Percentiles rank a stretch among this genome's conserved stretches.
phyloP scores from a whole-genome alignment of 306 rosid genomes.

The Adenanthera pavonina region DNA sequence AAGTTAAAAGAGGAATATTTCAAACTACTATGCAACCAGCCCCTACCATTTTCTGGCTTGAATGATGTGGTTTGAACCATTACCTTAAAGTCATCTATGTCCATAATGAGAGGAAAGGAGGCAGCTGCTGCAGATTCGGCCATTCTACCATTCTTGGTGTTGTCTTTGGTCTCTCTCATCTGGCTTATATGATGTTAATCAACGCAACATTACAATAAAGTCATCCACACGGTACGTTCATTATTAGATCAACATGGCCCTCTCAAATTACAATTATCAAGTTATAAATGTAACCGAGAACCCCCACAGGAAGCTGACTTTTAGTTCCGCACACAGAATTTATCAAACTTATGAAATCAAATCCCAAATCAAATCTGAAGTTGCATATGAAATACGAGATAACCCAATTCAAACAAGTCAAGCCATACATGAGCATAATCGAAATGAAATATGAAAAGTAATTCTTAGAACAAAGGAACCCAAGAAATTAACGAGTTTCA shows the following conservation, averaged over 20 bases:
- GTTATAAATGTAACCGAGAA: background rate
- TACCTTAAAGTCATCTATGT: slow-evolving; percentile 95
- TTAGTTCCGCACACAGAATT: background rate
- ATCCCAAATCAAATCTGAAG: slow-evolving; percentile 2
- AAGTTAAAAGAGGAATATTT: slow-evolving; percentile 11
- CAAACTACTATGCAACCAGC: background rate
- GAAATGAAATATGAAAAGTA: background rate
- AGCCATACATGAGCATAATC: background rate
- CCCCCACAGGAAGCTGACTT: background rate
- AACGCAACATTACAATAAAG: background rate
- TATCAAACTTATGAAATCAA: background rate
- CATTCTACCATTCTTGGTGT: slow-evolving; percentile 37
- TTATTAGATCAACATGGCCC: slow-evolving; percentile 17
- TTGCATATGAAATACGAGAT: background rate
- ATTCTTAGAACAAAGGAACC: background rate
- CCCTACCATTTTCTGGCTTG: background rate
- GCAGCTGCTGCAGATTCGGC: slow-evolving; percentile 55
- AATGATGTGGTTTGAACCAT: slow-evolving; percentile 9
- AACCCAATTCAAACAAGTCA: background rate
- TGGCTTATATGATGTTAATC: slow-evolving; percentile 11
- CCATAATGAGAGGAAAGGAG: slow-evolving; percentile 87
- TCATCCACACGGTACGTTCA: slow-evolving; percentile 4
- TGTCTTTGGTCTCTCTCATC: slow-evolving; percentile 81
- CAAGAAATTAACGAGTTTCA: background rate
- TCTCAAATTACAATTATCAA: background rate